A percentile compares a stretch with the other conserved stretches of the same genome.
These are phyloP conservation scores for Cryptomeria japonica DNA, from an alignment of 75 land plant species.

Conservation along the genomic window DNA sequence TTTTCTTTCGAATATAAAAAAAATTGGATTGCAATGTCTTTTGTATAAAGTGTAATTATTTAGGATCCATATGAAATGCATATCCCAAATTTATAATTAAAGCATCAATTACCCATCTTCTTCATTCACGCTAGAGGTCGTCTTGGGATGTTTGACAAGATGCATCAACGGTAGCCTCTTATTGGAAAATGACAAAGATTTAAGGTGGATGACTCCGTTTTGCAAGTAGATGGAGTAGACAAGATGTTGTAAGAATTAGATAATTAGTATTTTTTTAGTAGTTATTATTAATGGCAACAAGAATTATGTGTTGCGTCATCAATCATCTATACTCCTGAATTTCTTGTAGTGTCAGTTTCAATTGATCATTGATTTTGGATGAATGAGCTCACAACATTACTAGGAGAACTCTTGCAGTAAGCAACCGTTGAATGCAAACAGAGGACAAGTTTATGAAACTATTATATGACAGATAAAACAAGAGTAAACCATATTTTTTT, in stretches of 20 bases:
- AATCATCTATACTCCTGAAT: not conserved
- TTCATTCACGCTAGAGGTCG: slow-evolving; percentile 96
- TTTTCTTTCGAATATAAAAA: not conserved
- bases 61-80: not conserved
- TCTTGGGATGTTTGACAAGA: slow-evolving; percentile 88
- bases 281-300: not conserved
- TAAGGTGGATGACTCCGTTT: slow-evolving; percentile 50
- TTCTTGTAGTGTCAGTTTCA: not conserved
- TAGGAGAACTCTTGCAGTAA: too few species aligned
- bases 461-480: too few species aligned
- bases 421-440: too few species aligned
- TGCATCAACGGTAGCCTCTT: slow-evolving; percentile 63
- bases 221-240: slow-evolving; percentile 50
- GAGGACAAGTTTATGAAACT: too few species aligned
- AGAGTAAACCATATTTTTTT: too few species aligned
- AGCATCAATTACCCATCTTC: slow-evolving; percentile 4
- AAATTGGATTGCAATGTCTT: not conserved
- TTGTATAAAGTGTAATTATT: not conserved
- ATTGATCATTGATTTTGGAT: not conserved
- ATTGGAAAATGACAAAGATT: slow-evolving; percentile 71
- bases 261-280: not conserved
- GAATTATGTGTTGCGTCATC: not conserved
- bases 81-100: not conserved
- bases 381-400: too few species aligned
- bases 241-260: slow-evolving; percentile 62